Evolutionary conservation across 805 yeast species (phyloP).

Genomic region (Starmerella scarabaei): DNA sequence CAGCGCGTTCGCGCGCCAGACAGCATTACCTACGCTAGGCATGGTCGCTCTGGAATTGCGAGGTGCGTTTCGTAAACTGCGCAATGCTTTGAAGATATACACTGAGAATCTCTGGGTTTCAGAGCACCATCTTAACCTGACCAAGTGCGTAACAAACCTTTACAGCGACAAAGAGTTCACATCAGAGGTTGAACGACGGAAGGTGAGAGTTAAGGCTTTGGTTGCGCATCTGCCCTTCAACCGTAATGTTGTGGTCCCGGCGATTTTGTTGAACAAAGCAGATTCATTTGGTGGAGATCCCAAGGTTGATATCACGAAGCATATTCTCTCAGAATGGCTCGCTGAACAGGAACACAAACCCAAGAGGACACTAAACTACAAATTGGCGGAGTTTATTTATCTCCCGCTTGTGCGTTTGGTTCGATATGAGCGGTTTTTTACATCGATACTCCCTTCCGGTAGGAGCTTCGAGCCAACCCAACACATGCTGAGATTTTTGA

Average conservation of each 20-base stretch:
- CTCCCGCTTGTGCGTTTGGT: slow-evolving; percentile 10
- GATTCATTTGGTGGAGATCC: no score
- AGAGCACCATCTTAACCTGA: slow-evolving; percentile 5
- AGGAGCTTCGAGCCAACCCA: slow-evolving; percentile 1
- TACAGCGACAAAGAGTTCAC: slow-evolving; percentile 6
- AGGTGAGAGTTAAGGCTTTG: neutral
- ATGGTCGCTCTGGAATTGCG: neutral
- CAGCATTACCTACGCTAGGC: neutral
- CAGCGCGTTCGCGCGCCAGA: neutral
- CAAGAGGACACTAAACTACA: neutral
- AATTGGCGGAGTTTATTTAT: slow-evolving; percentile 5
- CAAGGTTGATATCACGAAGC: neutral
- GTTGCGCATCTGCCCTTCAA: neutral
- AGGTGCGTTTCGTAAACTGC: neutral
- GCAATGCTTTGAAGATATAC: slow-evolving; percentile 3
- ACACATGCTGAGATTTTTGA: neutral
- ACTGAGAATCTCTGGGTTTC: slow-evolving; percentile 4
- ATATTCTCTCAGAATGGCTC: slow-evolving; percentile 3
- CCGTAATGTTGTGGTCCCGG: neutral
- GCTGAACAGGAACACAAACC: neutral
- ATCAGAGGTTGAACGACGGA: neutral
- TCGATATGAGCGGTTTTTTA: slow-evolving; percentile 13
- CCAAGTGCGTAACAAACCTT: neutral
- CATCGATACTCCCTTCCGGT: slow-evolving; percentile 3
- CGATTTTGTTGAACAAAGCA: neutral